Evolutionary conservation across 768 basidiomycete genomes (phyloP), one percentile per base, ranked within the genome.

Genomic region (Cubamyces sp.): DNA sequence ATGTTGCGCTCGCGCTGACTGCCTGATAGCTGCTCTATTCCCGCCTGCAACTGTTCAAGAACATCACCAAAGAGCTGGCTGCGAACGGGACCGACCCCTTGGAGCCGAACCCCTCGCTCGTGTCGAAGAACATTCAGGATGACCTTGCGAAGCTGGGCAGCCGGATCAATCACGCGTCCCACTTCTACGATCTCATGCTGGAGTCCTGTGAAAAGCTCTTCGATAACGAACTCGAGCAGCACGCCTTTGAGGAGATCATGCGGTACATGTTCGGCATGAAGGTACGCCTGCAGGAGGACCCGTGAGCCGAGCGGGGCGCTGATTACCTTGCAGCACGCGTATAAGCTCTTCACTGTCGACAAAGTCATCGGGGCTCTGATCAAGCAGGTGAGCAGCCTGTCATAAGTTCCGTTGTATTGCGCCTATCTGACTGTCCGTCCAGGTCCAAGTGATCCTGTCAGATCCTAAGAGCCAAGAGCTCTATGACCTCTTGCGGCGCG

Each of bases 311-410:
- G 63, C 9, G 34, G 11, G 34, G 34, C 34, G 16, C 39, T 41
- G 41, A 57, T 15, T 42, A 8, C 14, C 23, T 15, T 41, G 11
- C 63, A 90, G 88, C 80, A 91, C 26, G 87, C 87, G 0, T 98
- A 93, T 74, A 90, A 88, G 70, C 84, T 94, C 69, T 99, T 97
- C 74, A 98, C 96, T 0, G 79, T 97, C 25, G 96, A 99, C 76
- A 95, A 97, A 74, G 80, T 98, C 39, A 83, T 98, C 45, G 91
- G 90, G 1, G 81, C 86, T 1, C 82, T 98, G 62, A 87, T 99
- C 74, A 98, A 97, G 72, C 94, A 96, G 77, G 92, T 91, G 42
- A 57, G 79, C 68, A 40, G 11, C 4, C 9, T 16, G 19, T 23
- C 6, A 9, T 14, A 15, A 16, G 15, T 21, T 53, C 14, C 26